Conservation (phyloP, 768 basidiomycete species). For the Panellus pusillus region DNA sequence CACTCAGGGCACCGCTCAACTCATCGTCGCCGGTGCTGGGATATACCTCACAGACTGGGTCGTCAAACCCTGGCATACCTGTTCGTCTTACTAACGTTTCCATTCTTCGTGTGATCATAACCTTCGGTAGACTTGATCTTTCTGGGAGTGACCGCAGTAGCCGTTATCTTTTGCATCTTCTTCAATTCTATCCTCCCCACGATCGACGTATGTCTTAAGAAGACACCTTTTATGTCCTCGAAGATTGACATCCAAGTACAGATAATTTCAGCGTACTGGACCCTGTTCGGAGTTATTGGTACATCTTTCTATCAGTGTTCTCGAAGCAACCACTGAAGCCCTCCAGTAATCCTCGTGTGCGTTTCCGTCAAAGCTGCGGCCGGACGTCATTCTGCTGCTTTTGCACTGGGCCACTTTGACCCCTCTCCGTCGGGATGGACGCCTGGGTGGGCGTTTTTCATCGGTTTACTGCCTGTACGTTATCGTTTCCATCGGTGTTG, state of each 20-base stretch:
- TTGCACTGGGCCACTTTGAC: slow-evolving; percentile 60
- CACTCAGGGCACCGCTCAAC: slow-evolving; percentile 49
- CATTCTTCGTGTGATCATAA: background rate
- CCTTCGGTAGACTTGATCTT: slow-evolving; percentile 49
- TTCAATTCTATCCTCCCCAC: slow-evolving; percentile 50
- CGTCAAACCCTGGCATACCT: slow-evolving; percentile 60
- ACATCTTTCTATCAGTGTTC: background rate
- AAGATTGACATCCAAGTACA: slow-evolving; percentile 26
- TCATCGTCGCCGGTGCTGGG: slow-evolving; percentile 57
- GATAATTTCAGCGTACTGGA: slow-evolving; percentile 64
- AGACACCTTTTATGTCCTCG: background rate
- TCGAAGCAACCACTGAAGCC: background rate
- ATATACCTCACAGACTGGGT: slow-evolving; percentile 62
- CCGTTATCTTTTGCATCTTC: slow-evolving; percentile 55
- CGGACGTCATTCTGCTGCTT: slow-evolving; percentile 54
- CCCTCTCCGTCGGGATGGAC: slow-evolving; percentile 67
- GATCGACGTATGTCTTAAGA: slow-evolving; percentile 41
- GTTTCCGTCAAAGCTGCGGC: slow-evolving; percentile 57
- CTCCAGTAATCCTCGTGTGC: slow-evolving; percentile 53
- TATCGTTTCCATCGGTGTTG: background rate
- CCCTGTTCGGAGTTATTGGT: slow-evolving; percentile 56
- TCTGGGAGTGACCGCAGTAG: slow-evolving; percentile 48
- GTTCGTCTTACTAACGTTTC: slow-evolving; percentile 28
- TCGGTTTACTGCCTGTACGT: slow-evolving; percentile 58
- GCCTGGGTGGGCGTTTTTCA: slow-evolving; percentile 69